Conservation (phyloP, 2,329 filamentous ascomycete genomes). For the Pseudogymnoascus sp. region DNA sequence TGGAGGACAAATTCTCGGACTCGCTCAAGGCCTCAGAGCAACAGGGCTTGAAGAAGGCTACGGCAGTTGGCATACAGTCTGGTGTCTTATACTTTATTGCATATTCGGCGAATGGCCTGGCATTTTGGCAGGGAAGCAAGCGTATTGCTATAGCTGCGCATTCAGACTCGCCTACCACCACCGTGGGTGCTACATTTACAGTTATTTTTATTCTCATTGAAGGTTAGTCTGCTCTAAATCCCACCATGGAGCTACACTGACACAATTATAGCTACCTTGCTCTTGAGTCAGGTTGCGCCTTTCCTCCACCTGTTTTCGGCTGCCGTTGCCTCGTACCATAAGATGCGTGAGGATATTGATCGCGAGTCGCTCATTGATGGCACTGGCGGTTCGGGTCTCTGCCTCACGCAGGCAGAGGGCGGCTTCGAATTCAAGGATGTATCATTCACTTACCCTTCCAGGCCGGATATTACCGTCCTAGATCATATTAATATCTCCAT, state of each 20-base stretch:
- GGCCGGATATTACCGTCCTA: conserved; percentile 34
- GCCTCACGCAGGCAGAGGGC: conserved; percentile 18
- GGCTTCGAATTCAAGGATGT: conserved; percentile 33
- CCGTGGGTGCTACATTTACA: conserved; percentile 37
- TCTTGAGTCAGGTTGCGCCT: conserved; percentile 56
- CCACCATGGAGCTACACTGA: neutral
- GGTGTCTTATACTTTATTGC: conserved; percentile 50
- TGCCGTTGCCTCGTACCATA: conserved; percentile 50
- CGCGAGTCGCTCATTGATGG: conserved; percentile 19
- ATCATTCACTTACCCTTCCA: conserved; percentile 35
- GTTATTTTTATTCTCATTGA: conserved; percentile 47
- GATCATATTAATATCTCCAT: conserved; percentile 30
- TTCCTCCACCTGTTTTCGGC: conserved; percentile 54
- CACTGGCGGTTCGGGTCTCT: conserved; percentile 13
- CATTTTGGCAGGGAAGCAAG: conserved; percentile 50
- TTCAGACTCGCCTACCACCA: conserved; percentile 12
- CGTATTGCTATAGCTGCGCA: conserved; percentile 35
- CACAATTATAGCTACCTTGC: conserved; percentile 35
- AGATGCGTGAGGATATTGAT: conserved; percentile 34
- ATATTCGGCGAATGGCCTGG: conserved; percentile 48
- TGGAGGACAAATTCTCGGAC: conserved; percentile 42
- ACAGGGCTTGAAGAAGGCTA: conserved; percentile 43
- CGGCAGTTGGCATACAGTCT: conserved; percentile 41
- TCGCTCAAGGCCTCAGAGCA: conserved; percentile 36
- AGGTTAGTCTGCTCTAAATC: conserved; percentile 28